Percentiles rank a stretch among this genome's conserved stretches.
phyloP scores from a whole-genome alignment of 768 basidiomycete species.

The Lactarius deliciosus region DNA sequence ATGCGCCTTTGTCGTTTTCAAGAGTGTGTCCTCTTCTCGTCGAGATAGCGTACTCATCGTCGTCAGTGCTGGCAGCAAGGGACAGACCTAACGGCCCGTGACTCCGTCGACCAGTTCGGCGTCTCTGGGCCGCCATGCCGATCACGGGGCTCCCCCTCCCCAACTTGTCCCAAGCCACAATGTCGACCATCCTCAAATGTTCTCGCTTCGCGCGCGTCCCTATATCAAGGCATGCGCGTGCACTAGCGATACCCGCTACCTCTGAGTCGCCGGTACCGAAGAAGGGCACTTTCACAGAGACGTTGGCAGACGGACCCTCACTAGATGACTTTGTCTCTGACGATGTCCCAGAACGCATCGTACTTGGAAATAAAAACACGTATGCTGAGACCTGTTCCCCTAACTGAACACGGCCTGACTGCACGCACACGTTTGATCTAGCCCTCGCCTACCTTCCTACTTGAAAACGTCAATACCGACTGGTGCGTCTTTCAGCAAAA shows the following conservation, averaged over 20 bases:
- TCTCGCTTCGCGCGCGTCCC: constrained; percentile 22
- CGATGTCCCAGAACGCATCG: constrained; percentile 54
- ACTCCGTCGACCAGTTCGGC: constrained; percentile 9
- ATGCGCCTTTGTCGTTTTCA: constrained; percentile 76
- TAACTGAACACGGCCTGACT: constrained; percentile 5
- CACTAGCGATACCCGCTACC: constrained; percentile 38
- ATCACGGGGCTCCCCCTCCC: not conserved
- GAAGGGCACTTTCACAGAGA: constrained; percentile 49
- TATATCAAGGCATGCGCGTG: constrained; percentile 12
- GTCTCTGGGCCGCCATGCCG: not conserved
- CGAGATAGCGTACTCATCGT: constrained; percentile 82
- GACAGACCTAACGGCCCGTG: constrained; percentile 9
- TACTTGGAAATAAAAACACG: constrained; percentile 72
- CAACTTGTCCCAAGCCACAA: not conserved
- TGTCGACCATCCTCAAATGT: constrained; percentile 24
- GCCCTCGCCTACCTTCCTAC: constrained; percentile 82
- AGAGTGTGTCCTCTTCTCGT: constrained; percentile 82
- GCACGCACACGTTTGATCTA: constrained; percentile 35
- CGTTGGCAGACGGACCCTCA: constrained; percentile 64
- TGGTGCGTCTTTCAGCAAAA: constrained; percentile 82
- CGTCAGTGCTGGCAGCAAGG: not conserved
- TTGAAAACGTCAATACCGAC: constrained; percentile 92
- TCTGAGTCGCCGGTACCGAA: constrained; percentile 46
- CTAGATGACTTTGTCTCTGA: constrained; percentile 82
- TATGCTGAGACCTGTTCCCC: constrained; percentile 36